phyloP scores from a whole-genome alignment of 2,329 filamentous ascomycete species.

The Colletotrichum acutatum region DNA sequence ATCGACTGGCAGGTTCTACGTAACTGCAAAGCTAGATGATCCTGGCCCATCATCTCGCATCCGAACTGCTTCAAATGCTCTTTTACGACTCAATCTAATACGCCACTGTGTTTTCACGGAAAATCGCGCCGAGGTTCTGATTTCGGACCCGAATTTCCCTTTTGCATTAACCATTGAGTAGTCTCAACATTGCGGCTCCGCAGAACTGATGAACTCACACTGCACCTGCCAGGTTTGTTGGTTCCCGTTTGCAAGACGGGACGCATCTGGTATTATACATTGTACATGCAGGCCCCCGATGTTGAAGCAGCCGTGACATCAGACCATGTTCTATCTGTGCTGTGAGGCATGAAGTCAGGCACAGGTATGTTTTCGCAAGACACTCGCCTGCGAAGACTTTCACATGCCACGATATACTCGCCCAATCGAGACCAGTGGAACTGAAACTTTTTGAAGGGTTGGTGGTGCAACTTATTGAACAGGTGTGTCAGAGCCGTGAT shows the following conservation, averaged over 20 bases:
- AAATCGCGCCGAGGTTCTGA: neutral
- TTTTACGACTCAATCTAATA: neutral
- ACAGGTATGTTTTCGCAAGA: neutral
- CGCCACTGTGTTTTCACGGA: neutral
- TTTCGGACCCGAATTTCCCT: neutral
- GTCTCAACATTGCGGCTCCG: too few relatives aligned
- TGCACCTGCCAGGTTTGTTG: neutral
- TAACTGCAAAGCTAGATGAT: neutral
- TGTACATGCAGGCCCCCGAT: neutral
- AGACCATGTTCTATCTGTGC: too few relatives aligned
- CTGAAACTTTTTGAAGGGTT: neutral
- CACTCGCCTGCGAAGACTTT: neutral
- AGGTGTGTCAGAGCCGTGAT: neutral
- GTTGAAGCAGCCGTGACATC: neutral
- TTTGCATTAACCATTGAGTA: neutral
- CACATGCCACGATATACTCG: slow-evolving; percentile 16
- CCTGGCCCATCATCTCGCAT: neutral
- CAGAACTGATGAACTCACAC: too few relatives aligned
- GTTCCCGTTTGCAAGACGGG: neutral
- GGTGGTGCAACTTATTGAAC: slow-evolving; percentile 9
- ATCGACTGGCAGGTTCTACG: neutral
- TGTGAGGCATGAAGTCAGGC: neutral
- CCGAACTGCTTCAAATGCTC: neutral
- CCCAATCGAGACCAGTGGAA: neutral
- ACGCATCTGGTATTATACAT: neutral